Percentiles rank a stretch among this genome's conserved stretches.
phyloP scores from a whole-genome alignment of 805 yeast genomes.

The Metschnikowia matae region DNA sequence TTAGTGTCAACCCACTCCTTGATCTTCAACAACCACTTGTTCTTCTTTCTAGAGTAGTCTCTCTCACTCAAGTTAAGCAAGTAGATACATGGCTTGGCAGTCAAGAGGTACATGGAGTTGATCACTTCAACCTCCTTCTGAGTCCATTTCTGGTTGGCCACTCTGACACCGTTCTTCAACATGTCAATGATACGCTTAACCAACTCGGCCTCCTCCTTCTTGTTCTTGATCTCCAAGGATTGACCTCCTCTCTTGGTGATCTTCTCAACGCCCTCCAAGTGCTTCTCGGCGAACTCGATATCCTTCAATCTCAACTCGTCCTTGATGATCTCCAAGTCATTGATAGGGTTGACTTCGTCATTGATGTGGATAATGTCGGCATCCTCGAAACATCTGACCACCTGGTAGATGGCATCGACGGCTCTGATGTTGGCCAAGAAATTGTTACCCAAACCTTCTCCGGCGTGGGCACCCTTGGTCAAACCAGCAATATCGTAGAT shows the following conservation, averaged over 20 bases:
- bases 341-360: constrained; percentile 79
- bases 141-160: constrained; percentile 84
- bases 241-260: constrained; percentile 85
- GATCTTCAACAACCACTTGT: constrained; percentile 77
- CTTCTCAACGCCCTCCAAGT: constrained; percentile 72
- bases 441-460: constrained; percentile 73
- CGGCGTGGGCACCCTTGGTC: constrained; percentile 53
- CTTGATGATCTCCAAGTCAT: constrained; percentile 88
- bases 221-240: constrained; percentile 80
- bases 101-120: constrained; percentile 79
- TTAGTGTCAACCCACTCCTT: constrained; percentile 85
- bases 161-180: constrained; percentile 81
- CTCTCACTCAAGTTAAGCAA: constrained; percentile 85
- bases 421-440: constrained; percentile 65
- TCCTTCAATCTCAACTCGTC: constrained; percentile 94
- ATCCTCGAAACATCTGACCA: constrained; percentile 72
- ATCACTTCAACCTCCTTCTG: constrained; percentile 87
- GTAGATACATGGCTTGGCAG: constrained; percentile 94
- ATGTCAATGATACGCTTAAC: constrained; percentile 69
- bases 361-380: constrained; percentile 97
- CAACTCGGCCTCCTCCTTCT: constrained; percentile 78
- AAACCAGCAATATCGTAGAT: constrained; percentile 42
- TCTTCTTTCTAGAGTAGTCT: constrained; percentile 83
- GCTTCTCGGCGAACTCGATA: constrained; percentile 87
- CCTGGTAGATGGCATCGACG: constrained; percentile 69